phyloP scores from a whole-genome alignment of 306 rosid species.

The Glycine tomentella region DNA sequence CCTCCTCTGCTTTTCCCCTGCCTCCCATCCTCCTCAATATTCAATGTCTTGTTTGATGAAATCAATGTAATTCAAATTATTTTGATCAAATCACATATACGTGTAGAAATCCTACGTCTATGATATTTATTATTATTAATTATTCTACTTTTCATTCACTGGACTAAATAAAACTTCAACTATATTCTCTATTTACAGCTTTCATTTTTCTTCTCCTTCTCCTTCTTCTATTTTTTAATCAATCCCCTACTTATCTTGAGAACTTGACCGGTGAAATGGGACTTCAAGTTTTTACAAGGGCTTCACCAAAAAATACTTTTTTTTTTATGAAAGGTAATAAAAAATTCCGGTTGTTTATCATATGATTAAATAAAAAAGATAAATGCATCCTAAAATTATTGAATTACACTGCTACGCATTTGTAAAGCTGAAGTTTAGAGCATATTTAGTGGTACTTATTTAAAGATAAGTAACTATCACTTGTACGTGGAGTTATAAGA shows the following conservation, averaged over 20 bases:
- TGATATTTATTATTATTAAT: not conserved
- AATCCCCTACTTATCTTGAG: constrained; percentile 3
- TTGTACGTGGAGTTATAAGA: too few species aligned
- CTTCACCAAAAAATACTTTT: too few species aligned
- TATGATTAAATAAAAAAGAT: too few species aligned
- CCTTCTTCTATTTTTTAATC: not conserved
- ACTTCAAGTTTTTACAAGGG: too few species aligned
- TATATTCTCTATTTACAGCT: constrained; percentile 40
- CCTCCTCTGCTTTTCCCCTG: too few species aligned
- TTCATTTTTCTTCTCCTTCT: not conserved
- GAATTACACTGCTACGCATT: too few species aligned
- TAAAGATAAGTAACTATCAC: too few species aligned
- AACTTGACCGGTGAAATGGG: not conserved
- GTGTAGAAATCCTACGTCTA: constrained; percentile 8
- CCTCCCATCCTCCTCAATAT: constrained; percentile 4
- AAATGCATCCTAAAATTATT: too few species aligned
- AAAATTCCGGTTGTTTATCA: too few species aligned
- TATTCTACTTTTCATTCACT: constrained; percentile 35
- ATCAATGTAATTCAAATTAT: not conserved
- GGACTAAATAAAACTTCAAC: constrained; percentile 46
- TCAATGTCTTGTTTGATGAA: not conserved
- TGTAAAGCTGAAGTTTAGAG: too few species aligned
- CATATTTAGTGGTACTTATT: too few species aligned
- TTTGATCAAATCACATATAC: not conserved
- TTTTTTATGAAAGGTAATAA: too few species aligned